These are phyloP conservation scores for Trichoderma virens DNA, from an alignment of 495 filamentous ascomycete species.

Conservation along the genomic window DNA sequence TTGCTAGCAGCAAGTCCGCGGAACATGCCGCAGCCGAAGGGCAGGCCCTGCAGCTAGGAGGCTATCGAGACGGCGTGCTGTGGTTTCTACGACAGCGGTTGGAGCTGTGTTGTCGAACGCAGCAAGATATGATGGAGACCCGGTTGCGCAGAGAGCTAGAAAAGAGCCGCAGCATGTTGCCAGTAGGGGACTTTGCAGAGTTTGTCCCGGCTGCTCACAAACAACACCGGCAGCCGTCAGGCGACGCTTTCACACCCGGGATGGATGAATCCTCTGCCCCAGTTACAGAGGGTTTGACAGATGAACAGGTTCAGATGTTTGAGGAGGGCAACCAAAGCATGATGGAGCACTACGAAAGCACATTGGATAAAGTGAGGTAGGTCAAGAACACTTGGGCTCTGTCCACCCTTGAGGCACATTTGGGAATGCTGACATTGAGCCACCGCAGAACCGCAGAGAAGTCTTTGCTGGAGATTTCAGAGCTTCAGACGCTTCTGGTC, in stretches of 20 bases:
- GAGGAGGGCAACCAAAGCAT: constrained; percentile 88
- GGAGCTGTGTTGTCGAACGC: constrained; percentile 65
- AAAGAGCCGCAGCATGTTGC: constrained; percentile 78
- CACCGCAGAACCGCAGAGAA: constrained; percentile 72
- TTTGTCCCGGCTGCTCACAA: constrained; percentile 12
- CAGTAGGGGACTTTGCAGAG: constrained; percentile 24
- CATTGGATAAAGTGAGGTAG: constrained; percentile 85
- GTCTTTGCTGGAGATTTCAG: constrained; percentile 85
- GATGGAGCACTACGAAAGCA: constrained; percentile 85
- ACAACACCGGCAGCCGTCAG: constrained; percentile 15
- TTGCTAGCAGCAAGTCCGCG: constrained; percentile 28
- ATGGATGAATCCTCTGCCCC: constrained; percentile 27
- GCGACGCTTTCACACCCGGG: constrained; percentile 28
- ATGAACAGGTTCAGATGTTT: constrained; percentile 86
- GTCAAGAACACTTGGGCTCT: constrained; percentile 20
- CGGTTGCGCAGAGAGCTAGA: constrained; percentile 76
- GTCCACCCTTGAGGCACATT: not conserved
- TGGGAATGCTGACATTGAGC: not conserved
- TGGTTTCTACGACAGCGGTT: constrained; percentile 71
- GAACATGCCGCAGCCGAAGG: constrained; percentile 69
- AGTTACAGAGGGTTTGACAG: constrained; percentile 38
- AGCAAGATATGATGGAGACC: constrained; percentile 87
- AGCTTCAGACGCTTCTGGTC: constrained; percentile 82
- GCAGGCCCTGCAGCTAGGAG: constrained; percentile 46
- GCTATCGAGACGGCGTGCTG: constrained; percentile 70